phyloP scores from a whole-genome alignment of 306 rosid species.

The Myrica gale region DNA sequence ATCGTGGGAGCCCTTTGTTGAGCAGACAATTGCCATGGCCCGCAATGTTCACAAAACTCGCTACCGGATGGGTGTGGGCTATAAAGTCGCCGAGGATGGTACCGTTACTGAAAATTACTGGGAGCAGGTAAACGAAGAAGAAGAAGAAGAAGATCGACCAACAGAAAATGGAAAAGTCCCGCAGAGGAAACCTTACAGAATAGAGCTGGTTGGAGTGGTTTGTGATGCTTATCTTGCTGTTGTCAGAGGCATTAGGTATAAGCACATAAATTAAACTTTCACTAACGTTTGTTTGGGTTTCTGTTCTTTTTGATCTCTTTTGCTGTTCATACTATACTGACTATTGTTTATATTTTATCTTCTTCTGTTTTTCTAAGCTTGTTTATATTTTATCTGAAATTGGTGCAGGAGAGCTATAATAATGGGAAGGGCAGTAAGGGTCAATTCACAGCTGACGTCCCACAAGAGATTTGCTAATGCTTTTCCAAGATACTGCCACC shows the following conservation, averaged over 20 bases:
- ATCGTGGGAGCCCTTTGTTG: conserved; percentile 86
- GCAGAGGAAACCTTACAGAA: conserved; percentile 63
- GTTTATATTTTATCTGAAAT: background rate
- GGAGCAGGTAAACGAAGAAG: conserved; percentile 55
- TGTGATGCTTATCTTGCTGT: conserved; percentile 94
- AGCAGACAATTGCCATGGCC: conserved; percentile 79
- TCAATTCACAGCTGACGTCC: conserved; percentile 76
- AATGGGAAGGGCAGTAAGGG: conserved; percentile 84
- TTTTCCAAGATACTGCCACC: conserved; percentile 62
- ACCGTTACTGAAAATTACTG: conserved; percentile 70
- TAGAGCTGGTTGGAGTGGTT: conserved; percentile 91
- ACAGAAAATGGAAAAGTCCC: conserved; percentile 13
- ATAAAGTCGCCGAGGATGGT: conserved; percentile 64
- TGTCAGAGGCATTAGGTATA: conserved; percentile 80
- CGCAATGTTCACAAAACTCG: conserved; percentile 69
- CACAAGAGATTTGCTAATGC: conserved; percentile 91
- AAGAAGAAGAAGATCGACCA: conserved; percentile 32
- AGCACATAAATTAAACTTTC: background rate
- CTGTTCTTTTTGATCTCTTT: background rate
- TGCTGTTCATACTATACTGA: no score
- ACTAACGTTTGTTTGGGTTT: conserved; percentile 6
- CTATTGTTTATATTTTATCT: background rate
- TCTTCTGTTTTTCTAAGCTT: no score
- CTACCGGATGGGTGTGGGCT: conserved; percentile 89
- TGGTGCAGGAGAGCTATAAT: conserved; percentile 75